Conservation (phyloP, 1,139 yeast genomes). For the Yamadazyma triangularis region DNA sequence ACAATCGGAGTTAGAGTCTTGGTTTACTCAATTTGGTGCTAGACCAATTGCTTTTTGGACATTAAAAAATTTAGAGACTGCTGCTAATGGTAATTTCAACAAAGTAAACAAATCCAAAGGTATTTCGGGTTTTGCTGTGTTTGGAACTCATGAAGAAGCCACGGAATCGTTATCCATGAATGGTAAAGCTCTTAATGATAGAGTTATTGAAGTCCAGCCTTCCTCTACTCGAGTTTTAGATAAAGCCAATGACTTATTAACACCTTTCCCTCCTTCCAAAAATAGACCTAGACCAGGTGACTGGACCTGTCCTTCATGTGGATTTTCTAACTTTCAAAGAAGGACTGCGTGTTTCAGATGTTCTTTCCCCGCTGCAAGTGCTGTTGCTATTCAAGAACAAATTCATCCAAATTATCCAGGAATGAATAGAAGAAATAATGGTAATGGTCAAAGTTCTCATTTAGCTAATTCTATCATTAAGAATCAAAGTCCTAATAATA, state of each 20-base stretch:
- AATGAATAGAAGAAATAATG: constrained; percentile 8
- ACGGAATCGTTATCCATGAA: constrained; percentile 70
- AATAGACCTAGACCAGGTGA: constrained; percentile 96
- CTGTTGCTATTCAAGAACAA: constrained; percentile 58
- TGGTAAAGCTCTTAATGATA: constrained; percentile 73
- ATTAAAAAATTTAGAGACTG: constrained; percentile 51
- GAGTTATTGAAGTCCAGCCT: constrained; percentile 80
- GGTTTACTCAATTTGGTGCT: constrained; percentile 87
- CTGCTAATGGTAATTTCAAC: constrained; percentile 6
- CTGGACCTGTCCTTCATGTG: constrained; percentile 97
- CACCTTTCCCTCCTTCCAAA: constrained; percentile 84
- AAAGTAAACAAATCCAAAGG: constrained; percentile 16
- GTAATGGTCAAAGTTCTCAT: constrained; percentile 5
- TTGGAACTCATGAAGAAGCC: constrained; percentile 83
- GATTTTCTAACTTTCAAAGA: constrained; percentile 91
- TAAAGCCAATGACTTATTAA: constrained; percentile 71
- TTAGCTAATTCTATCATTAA: constrained; percentile 6
- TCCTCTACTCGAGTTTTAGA: constrained; percentile 75
- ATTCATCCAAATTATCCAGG: constrained; percentile 15
- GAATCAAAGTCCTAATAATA: constrained; percentile 7
- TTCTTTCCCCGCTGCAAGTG: constrained; percentile 79
- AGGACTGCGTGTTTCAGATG: constrained; percentile 94
- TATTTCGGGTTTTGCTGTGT: constrained; percentile 78
- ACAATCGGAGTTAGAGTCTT: constrained; percentile 83
- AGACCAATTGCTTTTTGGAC: constrained; percentile 91